Conservation (phyloP, 73 alveolate genomes). For the Paramecium pentaurelia region DNA sequence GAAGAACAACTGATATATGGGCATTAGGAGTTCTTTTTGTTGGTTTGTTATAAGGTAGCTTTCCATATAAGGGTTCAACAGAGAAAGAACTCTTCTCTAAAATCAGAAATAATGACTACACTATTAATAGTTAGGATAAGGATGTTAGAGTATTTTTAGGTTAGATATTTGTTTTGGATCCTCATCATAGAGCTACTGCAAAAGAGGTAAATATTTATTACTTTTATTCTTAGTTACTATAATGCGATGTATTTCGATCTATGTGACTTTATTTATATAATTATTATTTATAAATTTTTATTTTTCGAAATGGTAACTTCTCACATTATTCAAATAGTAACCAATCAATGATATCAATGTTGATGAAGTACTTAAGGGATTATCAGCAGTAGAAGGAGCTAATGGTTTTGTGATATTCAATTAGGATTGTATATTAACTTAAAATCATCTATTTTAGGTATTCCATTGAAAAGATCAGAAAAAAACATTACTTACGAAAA, state of each 20-base stretch:
- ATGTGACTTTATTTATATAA: not conserved
- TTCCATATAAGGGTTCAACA: constrained; percentile 87
- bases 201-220: not conserved
- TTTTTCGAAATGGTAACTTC: not conserved
- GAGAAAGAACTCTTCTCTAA: constrained; percentile 87
- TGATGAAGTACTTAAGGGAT: constrained; percentile 28
- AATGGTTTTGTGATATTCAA: constrained; percentile 58
- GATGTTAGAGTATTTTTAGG: not conserved
- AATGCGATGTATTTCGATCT: constrained; percentile 3
- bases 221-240: not conserved
- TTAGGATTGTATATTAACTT: not conserved
- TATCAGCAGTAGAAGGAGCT: constrained; percentile 47
- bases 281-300: not conserved
- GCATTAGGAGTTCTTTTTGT: constrained; percentile 92
- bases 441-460: not conserved
- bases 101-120: constrained; percentile 55
- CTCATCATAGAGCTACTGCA: constrained; percentile 10
- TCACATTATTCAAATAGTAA: not conserved
- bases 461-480: constrained; percentile 54
- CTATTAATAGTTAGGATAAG: not conserved
- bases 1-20: constrained; percentile 94
- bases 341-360: constrained; percentile 48
- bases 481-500: constrained; percentile 52
- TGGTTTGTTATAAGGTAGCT: constrained; percentile 85
- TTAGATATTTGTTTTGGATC: not conserved